phyloP scores from a whole-genome alignment of 768 basidiomycete species.

The Russula sp. region DNA sequence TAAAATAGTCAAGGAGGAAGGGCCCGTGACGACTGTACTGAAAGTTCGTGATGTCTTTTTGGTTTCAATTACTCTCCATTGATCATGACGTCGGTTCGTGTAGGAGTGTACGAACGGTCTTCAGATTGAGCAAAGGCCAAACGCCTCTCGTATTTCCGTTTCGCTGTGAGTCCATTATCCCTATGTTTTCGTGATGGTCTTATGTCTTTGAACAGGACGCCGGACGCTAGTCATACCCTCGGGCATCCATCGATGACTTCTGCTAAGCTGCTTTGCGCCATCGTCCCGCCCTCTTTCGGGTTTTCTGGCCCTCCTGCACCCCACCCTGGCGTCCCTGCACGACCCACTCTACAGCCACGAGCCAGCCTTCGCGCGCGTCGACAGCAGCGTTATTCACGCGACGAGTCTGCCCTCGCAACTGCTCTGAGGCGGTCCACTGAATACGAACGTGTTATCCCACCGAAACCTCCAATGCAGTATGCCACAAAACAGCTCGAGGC shows the following conservation, averaged over 20 bases:
- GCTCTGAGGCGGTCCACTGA: conserved; percentile 3
- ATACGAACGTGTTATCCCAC: conserved; percentile 9
- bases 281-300: not conserved
- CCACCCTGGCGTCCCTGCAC: not conserved
- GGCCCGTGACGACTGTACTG: not conserved
- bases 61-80: not conserved
- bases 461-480: conserved; percentile 11
- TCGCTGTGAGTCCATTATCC: conserved; percentile 1
- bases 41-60: not conserved
- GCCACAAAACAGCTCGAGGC: conserved; percentile 6
- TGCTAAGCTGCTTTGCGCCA: not conserved
- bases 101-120: conserved; percentile 13
- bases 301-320: not conserved
- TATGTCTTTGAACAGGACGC: conserved; percentile 1
- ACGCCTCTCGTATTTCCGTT: not conserved
- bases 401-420: conserved; percentile 10
- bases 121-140: conserved; percentile 2
- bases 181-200: not conserved
- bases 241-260: conserved; percentile 1
- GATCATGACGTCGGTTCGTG: not conserved
- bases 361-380: not conserved
- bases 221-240: not conserved
- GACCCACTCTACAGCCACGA: conserved; percentile 3
- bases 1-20: conserved; percentile 11
- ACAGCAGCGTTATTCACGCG: conserved; percentile 19